Base-by-base conservation (phyloP, 495 filamentous ascomycete genomes). In the Amphirosellinia nigrospora region DNA sequence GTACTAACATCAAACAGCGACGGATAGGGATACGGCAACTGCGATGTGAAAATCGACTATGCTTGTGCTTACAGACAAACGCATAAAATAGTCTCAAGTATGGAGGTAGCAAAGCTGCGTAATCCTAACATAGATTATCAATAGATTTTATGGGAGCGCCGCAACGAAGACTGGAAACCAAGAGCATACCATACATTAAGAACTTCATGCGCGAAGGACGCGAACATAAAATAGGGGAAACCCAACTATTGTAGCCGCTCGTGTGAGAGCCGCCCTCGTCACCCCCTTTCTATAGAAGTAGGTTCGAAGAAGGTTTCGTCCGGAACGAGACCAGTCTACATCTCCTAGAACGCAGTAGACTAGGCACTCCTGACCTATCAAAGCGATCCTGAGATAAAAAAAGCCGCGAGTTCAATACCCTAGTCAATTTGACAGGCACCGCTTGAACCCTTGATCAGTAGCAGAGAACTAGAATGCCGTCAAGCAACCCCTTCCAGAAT, bases 381-480 rank as follows among this genome's bases (percentile, higher is more conserved):
- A 9, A 3, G 16, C 23, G 3, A 53, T 19, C 23, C 23, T 30
- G 11, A 53, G 4, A 28, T 3, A 26, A 26, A 53, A 28, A 28
- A 53, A 16, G 4, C 7, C 23, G 28, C 48, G 23, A 30, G 23
- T 15, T 53, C 48, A 11, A 53, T 53, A 53, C 28, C 48, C 48
- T 53, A 53, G 23, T 28, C 23, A 53, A 30, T 53, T 53, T 53
- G 48, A 53, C 2, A 53, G 48, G 28, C 48, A 26, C 10, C 48
- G 48, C 48, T 53, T 53, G 23, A 30, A 58, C 10, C 32, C 32
- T 21, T 30, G 30, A 36, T 58, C 30, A 13, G 53, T 53, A 6
- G 48, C 48, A 53, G 23, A 53, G 48, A 52, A 23, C 8, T 30
- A n/a, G 53, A 34, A 39, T 15, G 58, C 58, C 23, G 58, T 61